Percentiles rank a stretch among this genome's conserved stretches.
Conservation (phyloP, 2,329 filamentous ascomycete species). For the Penicillium sp. region DNA sequence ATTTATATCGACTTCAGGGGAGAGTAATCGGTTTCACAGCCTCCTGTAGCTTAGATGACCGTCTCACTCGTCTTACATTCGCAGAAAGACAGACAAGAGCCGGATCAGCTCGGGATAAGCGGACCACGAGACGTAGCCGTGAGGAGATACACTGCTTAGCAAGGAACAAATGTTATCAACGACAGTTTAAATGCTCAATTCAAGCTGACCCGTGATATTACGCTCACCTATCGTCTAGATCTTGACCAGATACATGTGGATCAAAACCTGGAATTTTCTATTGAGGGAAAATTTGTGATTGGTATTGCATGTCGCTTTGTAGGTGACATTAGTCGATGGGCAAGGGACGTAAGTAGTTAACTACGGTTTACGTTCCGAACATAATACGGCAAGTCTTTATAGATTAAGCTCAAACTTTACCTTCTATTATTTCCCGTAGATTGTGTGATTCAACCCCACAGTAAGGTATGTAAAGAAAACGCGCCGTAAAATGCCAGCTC, state of each 20-base stretch:
- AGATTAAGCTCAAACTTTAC: too few species aligned
- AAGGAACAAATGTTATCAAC: constrained; percentile 6
- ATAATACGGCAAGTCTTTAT: too few species aligned
- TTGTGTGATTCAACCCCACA: too few species aligned
- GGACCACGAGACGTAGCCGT: constrained; percentile 7
- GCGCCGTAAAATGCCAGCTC: too few species aligned
- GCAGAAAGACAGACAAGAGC: not conserved
- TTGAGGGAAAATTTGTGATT: constrained; percentile 4
- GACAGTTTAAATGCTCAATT: constrained; percentile 10
- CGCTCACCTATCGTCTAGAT: constrained; percentile 10
- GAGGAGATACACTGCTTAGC: constrained; percentile 4
- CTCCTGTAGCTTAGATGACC: too few species aligned
- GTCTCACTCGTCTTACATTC: too few species aligned
- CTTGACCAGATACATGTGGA: constrained; percentile 9
- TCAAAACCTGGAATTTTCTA: constrained; percentile 5
- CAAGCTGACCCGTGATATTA: constrained; percentile 6
- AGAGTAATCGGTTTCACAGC: too few species aligned
- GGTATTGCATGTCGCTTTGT: constrained; percentile 9
- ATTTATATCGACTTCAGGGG: too few species aligned
- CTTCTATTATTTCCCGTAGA: too few species aligned
- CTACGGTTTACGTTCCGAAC: not conserved
- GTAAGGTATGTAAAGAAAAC: too few species aligned
- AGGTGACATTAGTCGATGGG: constrained; percentile 11
- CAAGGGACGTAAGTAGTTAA: not conserved
- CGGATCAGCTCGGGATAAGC: constrained; percentile 1